A percentile compares a stretch with the other conserved stretches of the same genome.
Conservation (phyloP, 148 eudicot genomes). For the Rhododendron griersonianum region DNA sequence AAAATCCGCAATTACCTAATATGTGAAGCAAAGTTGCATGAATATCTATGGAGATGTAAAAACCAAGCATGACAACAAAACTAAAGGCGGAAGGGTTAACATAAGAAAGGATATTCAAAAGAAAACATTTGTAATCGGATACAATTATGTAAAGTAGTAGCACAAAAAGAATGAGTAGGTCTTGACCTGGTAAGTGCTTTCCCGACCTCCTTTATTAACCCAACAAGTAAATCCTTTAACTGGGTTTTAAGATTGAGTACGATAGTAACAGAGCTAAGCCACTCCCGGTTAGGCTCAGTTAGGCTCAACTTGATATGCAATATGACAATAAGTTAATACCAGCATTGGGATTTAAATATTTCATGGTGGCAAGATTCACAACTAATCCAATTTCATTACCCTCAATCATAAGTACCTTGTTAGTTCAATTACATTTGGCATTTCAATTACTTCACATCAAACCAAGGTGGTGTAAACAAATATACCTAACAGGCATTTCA, state of each 20-base stretch:
- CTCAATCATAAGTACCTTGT: background rate
- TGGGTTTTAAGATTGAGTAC: background rate
- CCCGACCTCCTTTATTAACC: background rate
- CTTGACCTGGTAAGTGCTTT: background rate
- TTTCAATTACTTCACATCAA: background rate
- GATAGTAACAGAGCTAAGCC: background rate
- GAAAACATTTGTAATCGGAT: too few species aligned
- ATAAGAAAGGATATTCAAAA: background rate
- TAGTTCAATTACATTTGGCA: background rate
- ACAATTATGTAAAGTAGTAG: background rate
- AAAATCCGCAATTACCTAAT: constrained; percentile 90
- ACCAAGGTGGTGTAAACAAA: background rate
- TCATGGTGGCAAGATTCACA: background rate
- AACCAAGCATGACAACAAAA: background rate
- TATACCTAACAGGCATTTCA: background rate
- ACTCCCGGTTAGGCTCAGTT: background rate
- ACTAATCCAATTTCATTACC: background rate
- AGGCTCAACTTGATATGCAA: background rate
- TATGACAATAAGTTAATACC: background rate
- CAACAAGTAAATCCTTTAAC: background rate
- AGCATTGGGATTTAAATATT: background rate
- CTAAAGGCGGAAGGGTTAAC: background rate
- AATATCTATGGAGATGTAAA: background rate
- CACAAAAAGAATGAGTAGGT: background rate
- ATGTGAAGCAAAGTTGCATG: constrained; percentile 11